Base-by-base conservation (phyloP, 2,329 filamentous ascomycete species). In the Aspergillus sp. region DNA sequence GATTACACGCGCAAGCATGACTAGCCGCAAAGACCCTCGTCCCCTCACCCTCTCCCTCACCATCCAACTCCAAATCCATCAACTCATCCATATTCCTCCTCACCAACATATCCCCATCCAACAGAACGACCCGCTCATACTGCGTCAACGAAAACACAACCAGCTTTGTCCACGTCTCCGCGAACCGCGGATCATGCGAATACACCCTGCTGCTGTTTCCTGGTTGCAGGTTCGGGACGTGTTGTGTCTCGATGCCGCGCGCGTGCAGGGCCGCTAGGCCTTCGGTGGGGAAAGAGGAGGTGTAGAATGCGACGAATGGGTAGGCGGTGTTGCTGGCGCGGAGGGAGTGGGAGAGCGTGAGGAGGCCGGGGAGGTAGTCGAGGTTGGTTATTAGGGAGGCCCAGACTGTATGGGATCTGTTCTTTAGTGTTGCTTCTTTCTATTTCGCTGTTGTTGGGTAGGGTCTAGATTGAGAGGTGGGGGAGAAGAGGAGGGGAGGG, bases 131-230 rank as follows among this genome's bases (percentile, higher is more conserved):
- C 46, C 92, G 85, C 26, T 88, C 82, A 77, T 93, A 96, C 73
- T 93, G 87, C 18, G 82, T 82, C 32, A 96, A 81, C 22, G 85
- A 87, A 74, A 96, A 96, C 6, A 90, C 87, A 16, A 88, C 85
- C 29, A 96, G 85, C 78, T 96, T 96, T 75, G 84, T 90, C 91
- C 92, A 96, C 82, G 89, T 92, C 76, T 96, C 91, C 77, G 91
- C 89, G 82, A 96, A 96, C 67, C 92, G 88, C 53, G 89, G 87
- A 75, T 96, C 92, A 62, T 90, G 85, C 69, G 81, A 84, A 79
- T 87, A 96, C 77, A 90, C 87, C 61, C 87, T 87, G 54, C 80
- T 73, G 36, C 81, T 76, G 2, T 29, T 29, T 3, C 83, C 83
- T 1, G 92, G 91, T 11, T 90, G 80, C 45, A 96, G 83, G 75